phyloP scores from a whole-genome alignment of 75 land plant genomes.

The Selaginella moellendorffii region DNA sequence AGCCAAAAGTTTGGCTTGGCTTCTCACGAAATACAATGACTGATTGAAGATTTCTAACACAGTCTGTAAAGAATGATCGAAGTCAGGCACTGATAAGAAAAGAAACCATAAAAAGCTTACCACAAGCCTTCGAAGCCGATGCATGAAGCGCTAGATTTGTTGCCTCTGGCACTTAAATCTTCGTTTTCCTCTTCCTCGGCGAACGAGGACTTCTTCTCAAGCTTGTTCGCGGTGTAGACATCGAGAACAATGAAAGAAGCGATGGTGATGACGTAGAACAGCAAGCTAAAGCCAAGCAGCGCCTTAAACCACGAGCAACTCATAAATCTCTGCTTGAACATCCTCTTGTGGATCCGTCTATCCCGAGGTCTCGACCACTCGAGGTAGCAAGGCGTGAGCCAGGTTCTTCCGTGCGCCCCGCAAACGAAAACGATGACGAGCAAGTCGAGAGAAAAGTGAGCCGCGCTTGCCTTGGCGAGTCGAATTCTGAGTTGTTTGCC shows the following conservation, averaged over 20 bases:
- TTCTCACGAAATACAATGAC: no score
- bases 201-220: background rate
- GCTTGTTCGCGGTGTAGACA: background rate
- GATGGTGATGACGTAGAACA: background rate
- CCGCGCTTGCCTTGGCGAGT: background rate
- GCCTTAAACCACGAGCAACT: background rate
- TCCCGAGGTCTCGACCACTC: background rate
- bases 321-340: background rate
- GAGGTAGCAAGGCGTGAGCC: slow-evolving; percentile 6
- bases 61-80: no score
- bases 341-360: background rate
- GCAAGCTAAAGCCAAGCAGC: background rate
- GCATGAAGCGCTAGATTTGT: no score
- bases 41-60: no score
- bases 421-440: slow-evolving; percentile 1
- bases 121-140: no score
- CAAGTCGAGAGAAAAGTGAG: background rate
- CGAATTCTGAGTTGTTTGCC: no score
- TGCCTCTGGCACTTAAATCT: no score
- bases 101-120: no score
- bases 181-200: background rate
- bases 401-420: background rate
- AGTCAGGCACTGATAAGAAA: no score
- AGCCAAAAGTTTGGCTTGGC: no score
- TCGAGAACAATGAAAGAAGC: background rate